Conservation (phyloP, 495 filamentous ascomycete species). For the Letharia lupina region DNA sequence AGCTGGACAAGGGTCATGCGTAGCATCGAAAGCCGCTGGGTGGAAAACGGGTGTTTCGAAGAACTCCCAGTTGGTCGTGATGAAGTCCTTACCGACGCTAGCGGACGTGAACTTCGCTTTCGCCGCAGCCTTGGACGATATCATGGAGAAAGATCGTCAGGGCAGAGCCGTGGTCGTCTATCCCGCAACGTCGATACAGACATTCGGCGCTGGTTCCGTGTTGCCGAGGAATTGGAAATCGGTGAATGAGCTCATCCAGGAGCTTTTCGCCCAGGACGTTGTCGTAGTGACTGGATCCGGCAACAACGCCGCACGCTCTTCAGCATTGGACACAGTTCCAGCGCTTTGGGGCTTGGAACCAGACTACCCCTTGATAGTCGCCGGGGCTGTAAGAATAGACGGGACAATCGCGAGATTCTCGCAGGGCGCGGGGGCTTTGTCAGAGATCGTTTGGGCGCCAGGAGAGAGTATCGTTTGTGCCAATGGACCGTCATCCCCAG, state of each 20-base stretch:
- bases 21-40: slow-evolving; percentile 12
- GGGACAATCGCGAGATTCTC: slow-evolving; percentile 3
- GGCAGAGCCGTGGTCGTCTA: slow-evolving; percentile 3
- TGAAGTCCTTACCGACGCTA: not conserved
- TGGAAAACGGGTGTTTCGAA: slow-evolving; percentile 1
- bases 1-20: not conserved
- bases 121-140: slow-evolving; percentile 4
- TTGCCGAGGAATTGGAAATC: not conserved
- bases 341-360: not conserved
- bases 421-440: not conserved
- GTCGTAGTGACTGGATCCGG: not conserved
- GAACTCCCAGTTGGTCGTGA: not conserved
- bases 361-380: slow-evolving; percentile 1
- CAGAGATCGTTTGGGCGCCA: not conserved
- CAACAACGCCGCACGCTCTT: not conserved
- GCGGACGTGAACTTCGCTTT: slow-evolving; percentile 7
- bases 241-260: not conserved
- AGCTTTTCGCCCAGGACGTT: not conserved
- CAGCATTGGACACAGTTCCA: not conserved
- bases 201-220: too few species aligned
- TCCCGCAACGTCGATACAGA: not conserved
- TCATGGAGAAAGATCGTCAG: slow-evolving; percentile 1
- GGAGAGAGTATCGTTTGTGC: not conserved
- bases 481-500: not conserved
- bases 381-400: not conserved